phyloP scores from a whole-genome alignment of 2,329 filamentous ascomycete species.

The Ascocoryne sarcoides region DNA sequence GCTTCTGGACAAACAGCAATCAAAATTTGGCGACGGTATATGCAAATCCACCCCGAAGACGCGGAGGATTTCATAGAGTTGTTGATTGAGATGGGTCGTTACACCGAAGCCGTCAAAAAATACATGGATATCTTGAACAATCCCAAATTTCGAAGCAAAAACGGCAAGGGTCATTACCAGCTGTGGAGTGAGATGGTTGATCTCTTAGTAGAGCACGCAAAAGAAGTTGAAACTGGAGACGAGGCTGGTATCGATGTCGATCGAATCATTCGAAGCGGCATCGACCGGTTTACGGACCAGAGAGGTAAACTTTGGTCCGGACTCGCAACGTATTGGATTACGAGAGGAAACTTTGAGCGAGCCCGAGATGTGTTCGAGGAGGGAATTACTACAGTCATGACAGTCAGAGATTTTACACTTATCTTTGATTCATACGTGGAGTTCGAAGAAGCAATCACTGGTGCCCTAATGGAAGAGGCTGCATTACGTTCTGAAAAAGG shows the following conservation, averaged over 20 bases:
- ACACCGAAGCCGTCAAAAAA: slow-evolving; percentile 81
- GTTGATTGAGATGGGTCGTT: slow-evolving; percentile 69
- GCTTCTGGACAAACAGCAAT: slow-evolving; percentile 85
- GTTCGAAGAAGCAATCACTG: slow-evolving; percentile 93
- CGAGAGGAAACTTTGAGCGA: slow-evolving; percentile 82
- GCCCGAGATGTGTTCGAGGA: slow-evolving; percentile 93
- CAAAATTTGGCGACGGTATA: slow-evolving; percentile 89
- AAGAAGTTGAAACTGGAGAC: slow-evolving; percentile 71
- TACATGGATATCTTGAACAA: slow-evolving; percentile 94
- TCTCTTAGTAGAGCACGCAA: slow-evolving; percentile 81
- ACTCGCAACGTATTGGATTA: slow-evolving; percentile 93
- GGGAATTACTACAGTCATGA: slow-evolving; percentile 96
- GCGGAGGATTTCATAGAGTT: slow-evolving; percentile 92
- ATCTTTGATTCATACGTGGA: slow-evolving; percentile 95
- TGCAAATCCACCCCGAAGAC: slow-evolving; percentile 94
- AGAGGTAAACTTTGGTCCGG: slow-evolving; percentile 92
- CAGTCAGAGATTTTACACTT: slow-evolving; percentile 90
- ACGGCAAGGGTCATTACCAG: slow-evolving; percentile 90
- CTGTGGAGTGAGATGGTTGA: slow-evolving; percentile 98
- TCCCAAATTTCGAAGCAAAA: slow-evolving; percentile 80
- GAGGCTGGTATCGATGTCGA: slow-evolving; percentile 85
- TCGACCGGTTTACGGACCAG: slow-evolving; percentile 85
- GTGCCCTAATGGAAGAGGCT: slow-evolving; percentile 81
- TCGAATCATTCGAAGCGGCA: slow-evolving; percentile 84
- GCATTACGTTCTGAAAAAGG: slow-evolving; percentile 72